Conservation (phyloP, 208 protist genomes). For the Crithidia brevicula region DNA sequence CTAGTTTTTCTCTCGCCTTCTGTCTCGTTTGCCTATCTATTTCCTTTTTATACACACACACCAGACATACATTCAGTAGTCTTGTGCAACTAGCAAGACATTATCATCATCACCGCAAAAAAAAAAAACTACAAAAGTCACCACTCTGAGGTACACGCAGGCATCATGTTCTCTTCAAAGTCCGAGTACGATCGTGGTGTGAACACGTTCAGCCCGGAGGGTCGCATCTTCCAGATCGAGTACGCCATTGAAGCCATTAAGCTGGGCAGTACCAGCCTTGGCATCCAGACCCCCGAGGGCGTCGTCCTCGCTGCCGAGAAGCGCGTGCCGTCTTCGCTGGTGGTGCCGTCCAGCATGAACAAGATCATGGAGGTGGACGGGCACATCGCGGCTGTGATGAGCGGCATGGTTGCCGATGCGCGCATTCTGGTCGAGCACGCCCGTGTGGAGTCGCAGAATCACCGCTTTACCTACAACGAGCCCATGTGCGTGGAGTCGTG, state of each 20-base stretch:
- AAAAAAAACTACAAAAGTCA: no score
- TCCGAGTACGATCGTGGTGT: conserved; percentile 99
- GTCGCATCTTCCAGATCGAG: conserved; percentile 98
- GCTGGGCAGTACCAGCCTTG: conserved; percentile 98
- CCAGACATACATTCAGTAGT: background rate
- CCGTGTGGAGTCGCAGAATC: conserved; percentile 98
- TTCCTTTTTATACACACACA: conserved; percentile 13
- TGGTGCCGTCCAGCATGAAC: conserved; percentile 96
- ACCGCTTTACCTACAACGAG: conserved; percentile 99
- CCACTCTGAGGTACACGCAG: no score
- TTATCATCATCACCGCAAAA: no score
- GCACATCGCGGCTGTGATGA: conserved; percentile 97
- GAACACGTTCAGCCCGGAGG: conserved; percentile 99
- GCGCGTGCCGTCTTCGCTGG: conserved; percentile 97
- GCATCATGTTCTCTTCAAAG: conserved; percentile 92
- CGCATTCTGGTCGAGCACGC: conserved; percentile 99
- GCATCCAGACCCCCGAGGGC: conserved; percentile 97
- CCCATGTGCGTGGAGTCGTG: conserved; percentile 97
- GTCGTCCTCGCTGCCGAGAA: conserved; percentile 99
- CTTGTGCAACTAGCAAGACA: no score
- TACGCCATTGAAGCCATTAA: conserved; percentile 94
- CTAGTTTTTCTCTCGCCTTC: background rate
- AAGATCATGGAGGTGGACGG: conserved; percentile 99
- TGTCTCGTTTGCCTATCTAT: background rate
- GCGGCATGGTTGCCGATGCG: conserved; percentile 98